Evolutionary conservation across 1,284 basidiomycete species (phyloP), one percentile per base, ranked within the genome.

Genomic region (Entoloma clypeatum): DNA sequence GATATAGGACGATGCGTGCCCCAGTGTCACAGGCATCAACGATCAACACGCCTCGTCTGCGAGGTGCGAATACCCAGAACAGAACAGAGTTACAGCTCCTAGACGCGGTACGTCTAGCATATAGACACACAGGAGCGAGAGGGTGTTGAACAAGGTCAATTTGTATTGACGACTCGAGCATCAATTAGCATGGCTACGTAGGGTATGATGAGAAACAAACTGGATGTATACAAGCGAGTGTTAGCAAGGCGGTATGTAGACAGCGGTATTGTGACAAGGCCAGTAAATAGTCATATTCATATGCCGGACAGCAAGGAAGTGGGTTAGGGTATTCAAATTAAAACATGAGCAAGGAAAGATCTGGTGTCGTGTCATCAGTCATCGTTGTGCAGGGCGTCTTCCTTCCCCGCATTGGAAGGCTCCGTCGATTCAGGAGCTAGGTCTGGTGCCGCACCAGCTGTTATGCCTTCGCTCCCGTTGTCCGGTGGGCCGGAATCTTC

Each of bases 161-260:
- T n/a, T n/a, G n/a, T n/a, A n/a, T n/a, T n/a, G n/a, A n/a, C n/a
- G n/a, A n/a, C n/a, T n/a, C n/a, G n/a, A n/a, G n/a, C n/a, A n/a
- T n/a, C n/a, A n/a, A n/a, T n/a, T n/a, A n/a, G n/a, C n/a, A n/a
- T n/a, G n/a, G n/a, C n/a, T 26, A 33, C 41, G 40, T 34, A 22
- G 25, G 23, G 21, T 22, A 29, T 25, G 35, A 32, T 18, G 29
- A 36, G 2, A 26, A 14, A 11, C 11, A 19, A 24, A 13, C 23
- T 22, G 14, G 8, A 26, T 34, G 24, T 37, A 32, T 31, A 40
- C 23, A 28, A n/a, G 34, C 24, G 17, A 27, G 33, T 39, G 37
- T 33, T 38, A 41, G 31, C 36, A 41, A 45, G 41, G 23, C 31
- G 45, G 45, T 48, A 43, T 48, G 48, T 37, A 50, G 32, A 40